Evolutionary conservation across 495 filamentous ascomycete genomes (phyloP).

Genomic region (Aspergillus mulundensis): DNA sequence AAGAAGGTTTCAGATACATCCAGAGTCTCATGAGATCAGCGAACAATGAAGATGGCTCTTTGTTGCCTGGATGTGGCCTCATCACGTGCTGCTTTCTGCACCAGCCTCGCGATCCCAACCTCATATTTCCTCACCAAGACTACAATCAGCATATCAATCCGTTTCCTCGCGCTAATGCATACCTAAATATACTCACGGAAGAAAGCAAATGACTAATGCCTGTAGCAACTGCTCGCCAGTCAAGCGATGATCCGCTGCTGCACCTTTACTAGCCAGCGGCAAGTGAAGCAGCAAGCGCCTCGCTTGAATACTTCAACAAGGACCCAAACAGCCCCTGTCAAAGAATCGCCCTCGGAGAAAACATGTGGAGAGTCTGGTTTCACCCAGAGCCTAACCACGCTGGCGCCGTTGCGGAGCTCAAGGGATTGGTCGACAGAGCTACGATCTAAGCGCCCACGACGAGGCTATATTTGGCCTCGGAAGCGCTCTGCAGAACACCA

Average conservation of each 20-base stretch:
- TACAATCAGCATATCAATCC: not conserved
- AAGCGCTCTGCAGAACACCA: constrained; percentile 11
- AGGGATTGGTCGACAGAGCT: constrained; percentile 17
- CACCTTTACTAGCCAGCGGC: constrained; percentile 4
- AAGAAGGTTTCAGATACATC: not conserved
- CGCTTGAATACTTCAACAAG: constrained; percentile 3
- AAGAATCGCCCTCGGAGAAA: not conserved
- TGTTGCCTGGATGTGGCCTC: not conserved
- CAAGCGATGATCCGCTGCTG: not conserved
- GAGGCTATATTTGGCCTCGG: constrained; percentile 17
- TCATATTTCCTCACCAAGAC: not conserved
- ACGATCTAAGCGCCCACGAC: constrained; percentile 16
- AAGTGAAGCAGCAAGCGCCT: constrained; percentile 14
- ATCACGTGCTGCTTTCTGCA: not conserved
- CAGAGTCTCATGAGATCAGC: not conserved
- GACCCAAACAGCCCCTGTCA: not conserved
- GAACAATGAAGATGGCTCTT: not conserved
- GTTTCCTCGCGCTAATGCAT: not conserved
- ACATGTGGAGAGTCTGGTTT: constrained; percentile 4
- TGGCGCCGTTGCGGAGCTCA: constrained; percentile 6
- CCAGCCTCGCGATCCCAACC: not conserved
- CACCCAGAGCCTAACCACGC: constrained; percentile 1
- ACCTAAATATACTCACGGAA: not conserved
- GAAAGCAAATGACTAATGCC: not conserved
- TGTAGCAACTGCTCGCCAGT: constrained; percentile 4